Evolutionary conservation across 1,139 yeast species (phyloP).

Genomic region (Diutina siamensis): DNA sequence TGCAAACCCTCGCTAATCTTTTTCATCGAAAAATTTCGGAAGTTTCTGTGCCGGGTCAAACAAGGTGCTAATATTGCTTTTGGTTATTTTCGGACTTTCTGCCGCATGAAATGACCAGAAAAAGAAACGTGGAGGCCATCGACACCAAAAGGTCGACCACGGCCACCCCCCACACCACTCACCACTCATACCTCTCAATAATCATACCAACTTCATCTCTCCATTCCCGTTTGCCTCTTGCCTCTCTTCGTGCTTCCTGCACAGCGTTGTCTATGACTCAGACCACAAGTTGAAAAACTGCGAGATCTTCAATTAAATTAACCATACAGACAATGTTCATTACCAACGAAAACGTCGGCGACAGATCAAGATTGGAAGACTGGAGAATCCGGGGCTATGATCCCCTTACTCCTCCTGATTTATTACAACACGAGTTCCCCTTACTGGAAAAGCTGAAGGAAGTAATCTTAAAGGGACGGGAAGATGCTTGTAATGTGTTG

Average conservation of each 20-base stretch:
- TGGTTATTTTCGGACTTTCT: too few species aligned
- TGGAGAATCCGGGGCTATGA: constrained; percentile 94
- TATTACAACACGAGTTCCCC: constrained; percentile 83
- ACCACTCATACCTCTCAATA: neutral
- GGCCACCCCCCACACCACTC: too few species aligned
- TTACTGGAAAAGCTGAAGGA: constrained; percentile 47
- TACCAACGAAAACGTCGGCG: constrained; percentile 73
- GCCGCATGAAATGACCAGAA: too few species aligned
- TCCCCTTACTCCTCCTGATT: constrained; percentile 89
- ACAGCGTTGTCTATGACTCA: neutral
- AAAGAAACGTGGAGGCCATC: too few species aligned
- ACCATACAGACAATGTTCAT: constrained; percentile 48
- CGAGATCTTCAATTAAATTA: neutral
- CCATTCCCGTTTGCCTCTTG: too few species aligned
- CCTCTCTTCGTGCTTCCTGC: too few species aligned
- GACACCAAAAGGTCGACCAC: too few species aligned
- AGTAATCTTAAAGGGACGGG: constrained; percentile 65
- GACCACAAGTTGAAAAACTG: neutral
- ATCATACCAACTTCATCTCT: neutral
- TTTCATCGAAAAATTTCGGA: too few species aligned
- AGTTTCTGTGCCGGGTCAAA: too few species aligned
- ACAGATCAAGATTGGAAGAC: constrained; percentile 73
- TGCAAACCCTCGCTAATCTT: too few species aligned
- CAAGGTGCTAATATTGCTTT: too few species aligned
- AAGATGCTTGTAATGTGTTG: constrained; percentile 57